Conservation (phyloP, 768 basidiomycete genomes). For the Panaeolus cyanescens region DNA sequence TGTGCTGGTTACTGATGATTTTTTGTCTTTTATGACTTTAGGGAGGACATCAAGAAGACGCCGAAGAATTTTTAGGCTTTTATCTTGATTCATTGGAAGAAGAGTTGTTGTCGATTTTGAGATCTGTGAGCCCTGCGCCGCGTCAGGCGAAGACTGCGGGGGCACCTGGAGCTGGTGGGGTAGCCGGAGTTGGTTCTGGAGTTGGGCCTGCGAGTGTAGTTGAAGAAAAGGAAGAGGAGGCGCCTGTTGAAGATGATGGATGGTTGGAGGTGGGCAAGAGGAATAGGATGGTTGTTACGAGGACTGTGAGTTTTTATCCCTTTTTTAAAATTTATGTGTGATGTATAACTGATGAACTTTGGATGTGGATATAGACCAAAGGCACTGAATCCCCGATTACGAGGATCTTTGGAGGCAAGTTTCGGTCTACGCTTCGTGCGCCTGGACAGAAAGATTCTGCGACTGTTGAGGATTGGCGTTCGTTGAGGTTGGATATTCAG, state of each 20-base stretch:
- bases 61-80: constrained; percentile 98
- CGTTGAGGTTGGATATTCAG: constrained; percentile 88
- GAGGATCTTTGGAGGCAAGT: constrained; percentile 90
- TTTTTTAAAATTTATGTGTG: constrained; percentile 1
- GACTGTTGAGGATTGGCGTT: constrained; percentile 90
- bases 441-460: constrained; percentile 86
- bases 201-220: constrained; percentile 22
- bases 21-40: too few relatives aligned
- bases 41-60: constrained; percentile 96
- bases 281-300: constrained; percentile 77
- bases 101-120: constrained; percentile 73
- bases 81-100: constrained; percentile 95
- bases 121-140: constrained; percentile 46
- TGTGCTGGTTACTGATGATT: not conserved
- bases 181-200: too few relatives aligned
- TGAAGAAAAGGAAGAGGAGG: constrained; percentile 47
- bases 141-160: constrained; percentile 26
- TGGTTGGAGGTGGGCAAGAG: constrained; percentile 95
- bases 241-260: constrained; percentile 57
- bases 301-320: constrained; percentile 57
- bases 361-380: constrained; percentile 54
- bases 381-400: constrained; percentile 86
- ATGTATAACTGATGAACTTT: too few relatives aligned
- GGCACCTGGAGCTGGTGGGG: too few relatives aligned
- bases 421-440: constrained; percentile 79